Evolutionary conservation across 2,329 filamentous ascomycete genomes (phyloP), one percentile per base, ranked within the genome.

Genomic region (Akanthomyces muscarius): DNA sequence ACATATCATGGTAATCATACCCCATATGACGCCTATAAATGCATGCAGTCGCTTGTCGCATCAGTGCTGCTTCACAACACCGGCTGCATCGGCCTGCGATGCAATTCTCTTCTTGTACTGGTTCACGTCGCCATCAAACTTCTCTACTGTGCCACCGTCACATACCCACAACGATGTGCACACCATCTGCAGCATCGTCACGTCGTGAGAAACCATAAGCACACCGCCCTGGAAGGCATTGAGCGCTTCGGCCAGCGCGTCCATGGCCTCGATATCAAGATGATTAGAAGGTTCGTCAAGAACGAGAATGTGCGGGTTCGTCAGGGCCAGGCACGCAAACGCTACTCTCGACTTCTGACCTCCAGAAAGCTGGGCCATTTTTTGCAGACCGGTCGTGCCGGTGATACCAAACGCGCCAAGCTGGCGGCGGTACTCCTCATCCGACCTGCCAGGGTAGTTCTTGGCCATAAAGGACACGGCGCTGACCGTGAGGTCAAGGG

Each of bases 261-360:
- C 95, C 95, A 99, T 97, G 67, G 95, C 95, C 77, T 99, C 95
- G 70, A 99, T 98, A 86, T 99, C 95, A 71, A 99, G 81, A 77
- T 99, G 95, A 81, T 99, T 99, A 67, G 92, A 97, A 74, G 95
- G 95, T 77, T 99, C 95, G 84, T 99, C 95, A 57, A 99, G 90
- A 65, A 99, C 94, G 53, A 99, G 84, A 68, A 99, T 98, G 73
- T 99, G 95, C 21, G 95, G 95, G 77, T 98, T 97, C 55, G 88
- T 91, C 68, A 99, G 81, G 0, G 92, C 94, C 65, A 99, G 78
- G 73, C 94, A 98, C n/a, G 95, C 94, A 77, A 99, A 99, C 8
- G 95, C 95, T 2, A 99, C 95, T 81, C 95, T 91, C 58, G 93
- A 98, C 76, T 99, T 99, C 74, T 99, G 95, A 80, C 95, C 95